Conservation (phyloP, 805 yeast genomes). For the Yamadazyma scolyti region DNA sequence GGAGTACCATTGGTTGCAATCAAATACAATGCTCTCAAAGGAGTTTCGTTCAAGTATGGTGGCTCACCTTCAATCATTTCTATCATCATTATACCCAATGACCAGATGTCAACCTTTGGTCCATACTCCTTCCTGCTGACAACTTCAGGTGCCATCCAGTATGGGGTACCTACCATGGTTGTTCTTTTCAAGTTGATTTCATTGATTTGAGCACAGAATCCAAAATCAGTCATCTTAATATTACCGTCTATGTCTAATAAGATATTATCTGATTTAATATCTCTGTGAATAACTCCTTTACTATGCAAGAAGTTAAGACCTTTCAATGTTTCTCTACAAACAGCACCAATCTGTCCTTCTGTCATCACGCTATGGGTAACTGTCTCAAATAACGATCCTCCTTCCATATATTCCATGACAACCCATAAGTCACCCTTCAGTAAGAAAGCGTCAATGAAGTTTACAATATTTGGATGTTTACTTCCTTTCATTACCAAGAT, state of each 20-base stretch:
- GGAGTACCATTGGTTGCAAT: constrained; percentile 98
- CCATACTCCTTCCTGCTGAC: constrained; percentile 94
- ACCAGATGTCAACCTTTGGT: constrained; percentile 97
- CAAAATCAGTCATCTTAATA: constrained; percentile 92
- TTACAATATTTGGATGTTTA: constrained; percentile 87
- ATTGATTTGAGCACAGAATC: constrained; percentile 85
- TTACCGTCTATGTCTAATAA: constrained; percentile 79
- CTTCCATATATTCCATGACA: constrained; percentile 98
- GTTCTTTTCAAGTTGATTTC: constrained; percentile 73
- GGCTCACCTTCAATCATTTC: constrained; percentile 99
- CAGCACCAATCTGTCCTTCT: constrained; percentile 93
- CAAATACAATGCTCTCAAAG: constrained; percentile 86
- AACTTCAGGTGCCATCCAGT: constrained; percentile 99
- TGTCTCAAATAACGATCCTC: constrained; percentile 94
- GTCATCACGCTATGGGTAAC: constrained; percentile 87
- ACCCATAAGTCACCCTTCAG: constrained; percentile 88
- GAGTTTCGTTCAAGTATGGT: constrained; percentile 94
- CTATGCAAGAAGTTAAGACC: constrained; percentile 88
- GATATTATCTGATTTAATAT: constrained; percentile 92
- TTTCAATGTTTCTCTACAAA: constrained; percentile 82
- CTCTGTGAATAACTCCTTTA: constrained; percentile 92
- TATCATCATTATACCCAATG: constrained; percentile 94
- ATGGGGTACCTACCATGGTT: constrained; percentile 99
- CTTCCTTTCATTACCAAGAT: constrained; percentile 93
- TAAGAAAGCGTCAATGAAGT: constrained; percentile 82